These are phyloP conservation scores for Chalciporus piperatus DNA, from an alignment of 768 basidiomycete genomes.

Conservation along the genomic window DNA sequence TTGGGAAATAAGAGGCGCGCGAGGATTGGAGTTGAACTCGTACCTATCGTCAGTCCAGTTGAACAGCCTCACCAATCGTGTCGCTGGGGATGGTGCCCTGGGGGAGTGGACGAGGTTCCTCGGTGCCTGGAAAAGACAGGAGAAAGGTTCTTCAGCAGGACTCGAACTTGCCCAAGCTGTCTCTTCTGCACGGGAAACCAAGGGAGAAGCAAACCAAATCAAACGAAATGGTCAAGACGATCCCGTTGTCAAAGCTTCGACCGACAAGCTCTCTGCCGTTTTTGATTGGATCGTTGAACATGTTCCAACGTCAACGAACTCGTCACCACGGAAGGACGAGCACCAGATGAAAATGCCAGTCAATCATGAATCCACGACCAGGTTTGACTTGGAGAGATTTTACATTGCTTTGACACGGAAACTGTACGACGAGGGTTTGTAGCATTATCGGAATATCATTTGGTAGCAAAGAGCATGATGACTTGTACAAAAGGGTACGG, in stretches of 20 bases:
- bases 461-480: not conserved
- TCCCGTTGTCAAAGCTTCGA: constrained; percentile 60
- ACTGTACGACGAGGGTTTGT: constrained; percentile 91
- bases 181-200: constrained; percentile 6
- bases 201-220: constrained; percentile 15
- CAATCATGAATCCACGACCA: constrained; percentile 55
- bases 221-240: constrained; percentile 41
- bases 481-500: not conserved
- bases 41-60: constrained; percentile 54
- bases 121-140: constrained; percentile 57
- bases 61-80: constrained; percentile 33
- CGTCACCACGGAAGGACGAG: constrained; percentile 21
- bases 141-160: constrained; percentile 39
- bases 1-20: constrained; percentile 91
- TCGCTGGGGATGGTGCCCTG: constrained; percentile 40
- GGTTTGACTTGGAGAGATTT: constrained; percentile 82
- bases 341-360: constrained; percentile 20
- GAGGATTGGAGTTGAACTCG: constrained; percentile 68
- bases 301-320: constrained; percentile 41
- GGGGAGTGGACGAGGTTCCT: constrained; percentile 64
- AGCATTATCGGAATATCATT: constrained; percentile 5
- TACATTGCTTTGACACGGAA: constrained; percentile 87
- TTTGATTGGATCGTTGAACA: constrained; percentile 81
- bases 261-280: constrained; percentile 69
- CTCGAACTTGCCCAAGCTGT: constrained; percentile 27